A percentile compares a stretch with the other conserved stretches of the same genome.
Conservation (phyloP, 345 rosid genomes). For the Dipteronia sinensis region DNA sequence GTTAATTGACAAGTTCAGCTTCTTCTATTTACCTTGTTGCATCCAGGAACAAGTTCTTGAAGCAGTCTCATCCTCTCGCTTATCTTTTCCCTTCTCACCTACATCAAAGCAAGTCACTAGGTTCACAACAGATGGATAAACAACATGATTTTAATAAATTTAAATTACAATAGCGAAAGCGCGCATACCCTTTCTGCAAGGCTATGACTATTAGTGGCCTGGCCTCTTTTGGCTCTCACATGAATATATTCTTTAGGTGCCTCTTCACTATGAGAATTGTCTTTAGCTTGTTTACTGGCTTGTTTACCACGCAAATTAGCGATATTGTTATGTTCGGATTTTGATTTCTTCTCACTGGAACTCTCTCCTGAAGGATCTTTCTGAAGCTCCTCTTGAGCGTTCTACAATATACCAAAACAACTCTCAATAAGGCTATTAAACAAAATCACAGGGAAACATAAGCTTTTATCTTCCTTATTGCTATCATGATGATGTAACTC, state of each 20-base stretch:
- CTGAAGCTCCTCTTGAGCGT: conserved; percentile 51
- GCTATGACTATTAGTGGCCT: conserved; percentile 96
- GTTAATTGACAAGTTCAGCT: not conserved
- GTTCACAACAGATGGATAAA: conserved; percentile 20
- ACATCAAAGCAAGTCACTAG: conserved; percentile 18
- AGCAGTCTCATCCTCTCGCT: conserved; percentile 96
- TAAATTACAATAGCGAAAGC: not conserved
- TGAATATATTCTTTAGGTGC: conserved; percentile 84
- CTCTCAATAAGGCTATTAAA: not conserved
- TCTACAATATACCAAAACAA: conserved; percentile 32
- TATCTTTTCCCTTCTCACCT: conserved; percentile 98
- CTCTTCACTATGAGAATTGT: conserved; percentile 61
- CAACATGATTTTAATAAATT: not conserved
- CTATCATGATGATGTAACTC: conserved; percentile 12
- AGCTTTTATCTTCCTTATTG: not conserved
- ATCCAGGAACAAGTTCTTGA: conserved; percentile 98
- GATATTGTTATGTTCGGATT: conserved; percentile 43
- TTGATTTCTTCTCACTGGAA: conserved; percentile 63
- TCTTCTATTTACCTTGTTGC: conserved; percentile 69
- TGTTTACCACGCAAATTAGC: conserved; percentile 51
- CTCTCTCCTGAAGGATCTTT: conserved; percentile 51
- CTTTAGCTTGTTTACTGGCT: conserved; percentile 57
- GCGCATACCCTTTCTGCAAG: conserved; percentile 91
- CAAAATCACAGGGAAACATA: conserved; percentile 3
- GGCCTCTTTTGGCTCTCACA: conserved; percentile 94